phyloP scores from a whole-genome alignment of 2,329 filamentous ascomycete genomes.

The Bretziella fagacearum region DNA sequence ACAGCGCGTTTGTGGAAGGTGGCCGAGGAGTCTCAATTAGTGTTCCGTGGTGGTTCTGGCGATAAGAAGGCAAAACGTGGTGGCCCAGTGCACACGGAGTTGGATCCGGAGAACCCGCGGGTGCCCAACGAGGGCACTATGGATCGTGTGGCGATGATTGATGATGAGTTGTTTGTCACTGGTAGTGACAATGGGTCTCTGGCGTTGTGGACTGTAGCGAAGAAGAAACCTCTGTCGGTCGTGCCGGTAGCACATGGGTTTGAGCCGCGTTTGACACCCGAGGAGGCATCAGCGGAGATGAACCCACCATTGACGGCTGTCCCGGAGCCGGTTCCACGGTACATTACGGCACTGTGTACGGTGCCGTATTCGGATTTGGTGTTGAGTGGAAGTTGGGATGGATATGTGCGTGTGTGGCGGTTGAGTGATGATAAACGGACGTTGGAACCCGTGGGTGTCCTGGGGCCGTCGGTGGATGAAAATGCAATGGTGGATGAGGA shows the following conservation, averaged over 20 bases:
- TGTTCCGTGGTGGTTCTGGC: slow-evolving; percentile 71
- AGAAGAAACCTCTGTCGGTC: slow-evolving; percentile 85
- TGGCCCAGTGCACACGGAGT: slow-evolving; percentile 9
- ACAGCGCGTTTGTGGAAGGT: slow-evolving; percentile 94
- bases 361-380: slow-evolving; percentile 84
- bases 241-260: slow-evolving; percentile 70
- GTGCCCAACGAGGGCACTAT: slow-evolving; percentile 66
- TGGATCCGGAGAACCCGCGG: slow-evolving; percentile 25
- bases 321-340: slow-evolving; percentile 54
- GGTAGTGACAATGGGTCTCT: slow-evolving; percentile 82
- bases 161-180: slow-evolving; percentile 77
- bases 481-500: slow-evolving; percentile 19
- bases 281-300: slow-evolving; percentile 56
- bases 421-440: slow-evolving; percentile 67
- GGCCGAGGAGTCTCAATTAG: slow-evolving; percentile 82
- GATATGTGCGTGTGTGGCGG: slow-evolving; percentile 69
- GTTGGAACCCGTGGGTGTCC: slow-evolving; percentile 53
- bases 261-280: slow-evolving; percentile 50
- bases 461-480: slow-evolving; percentile 23
- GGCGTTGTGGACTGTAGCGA: slow-evolving; percentile 72
- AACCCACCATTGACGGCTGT: slow-evolving; percentile 43
- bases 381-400: slow-evolving; percentile 88
- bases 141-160: slow-evolving; percentile 81
- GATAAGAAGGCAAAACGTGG: slow-evolving; percentile 29
- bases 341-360: slow-evolving; percentile 75